Conservation (phyloP, 2,329 filamentous ascomycete species). For the Alternaria sp. region DNA sequence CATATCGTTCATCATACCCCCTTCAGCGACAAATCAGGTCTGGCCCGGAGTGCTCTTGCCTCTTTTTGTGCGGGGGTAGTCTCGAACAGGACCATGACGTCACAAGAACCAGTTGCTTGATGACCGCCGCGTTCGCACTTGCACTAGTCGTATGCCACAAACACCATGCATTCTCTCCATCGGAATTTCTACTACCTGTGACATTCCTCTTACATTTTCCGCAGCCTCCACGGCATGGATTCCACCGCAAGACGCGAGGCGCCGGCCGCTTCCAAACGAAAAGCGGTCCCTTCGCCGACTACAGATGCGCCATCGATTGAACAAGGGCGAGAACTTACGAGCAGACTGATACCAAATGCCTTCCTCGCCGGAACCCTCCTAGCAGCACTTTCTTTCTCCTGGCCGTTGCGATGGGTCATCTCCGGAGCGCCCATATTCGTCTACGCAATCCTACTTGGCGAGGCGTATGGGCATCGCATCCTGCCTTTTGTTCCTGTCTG, state of each 20-base stretch:
- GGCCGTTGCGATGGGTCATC: slow-evolving; percentile 49
- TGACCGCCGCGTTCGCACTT: slow-evolving; percentile 9
- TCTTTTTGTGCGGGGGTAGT: slow-evolving; percentile 10
- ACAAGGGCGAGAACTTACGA: slow-evolving; percentile 22
- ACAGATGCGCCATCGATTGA: slow-evolving; percentile 13
- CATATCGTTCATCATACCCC: not conserved
- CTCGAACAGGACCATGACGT: slow-evolving; percentile 19
- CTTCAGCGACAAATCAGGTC: not conserved
- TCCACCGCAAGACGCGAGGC: slow-evolving; percentile 13
- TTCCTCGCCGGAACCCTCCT: slow-evolving; percentile 24
- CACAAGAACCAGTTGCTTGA: slow-evolving; percentile 16
- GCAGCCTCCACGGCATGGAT: slow-evolving; percentile 17
- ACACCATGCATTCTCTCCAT: slow-evolving; percentile 6
- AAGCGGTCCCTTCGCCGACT: slow-evolving; percentile 19
- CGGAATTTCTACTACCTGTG: not conserved
- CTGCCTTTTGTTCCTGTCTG: slow-evolving; percentile 57
- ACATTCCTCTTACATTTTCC: not conserved
- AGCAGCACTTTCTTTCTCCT: slow-evolving; percentile 20
- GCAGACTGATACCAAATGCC: slow-evolving; percentile 20
- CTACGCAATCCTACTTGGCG: slow-evolving; percentile 48
- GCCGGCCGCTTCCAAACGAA: slow-evolving; percentile 18
- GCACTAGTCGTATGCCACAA: slow-evolving; percentile 9
- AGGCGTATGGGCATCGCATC: slow-evolving; percentile 50
- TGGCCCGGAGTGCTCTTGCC: slow-evolving; percentile 6
- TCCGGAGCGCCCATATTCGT: slow-evolving; percentile 54